Percentiles rank a stretch among this genome's conserved stretches.
phyloP scores from a whole-genome alignment of 257 asterid species.

The Solanum neorickii region DNA sequence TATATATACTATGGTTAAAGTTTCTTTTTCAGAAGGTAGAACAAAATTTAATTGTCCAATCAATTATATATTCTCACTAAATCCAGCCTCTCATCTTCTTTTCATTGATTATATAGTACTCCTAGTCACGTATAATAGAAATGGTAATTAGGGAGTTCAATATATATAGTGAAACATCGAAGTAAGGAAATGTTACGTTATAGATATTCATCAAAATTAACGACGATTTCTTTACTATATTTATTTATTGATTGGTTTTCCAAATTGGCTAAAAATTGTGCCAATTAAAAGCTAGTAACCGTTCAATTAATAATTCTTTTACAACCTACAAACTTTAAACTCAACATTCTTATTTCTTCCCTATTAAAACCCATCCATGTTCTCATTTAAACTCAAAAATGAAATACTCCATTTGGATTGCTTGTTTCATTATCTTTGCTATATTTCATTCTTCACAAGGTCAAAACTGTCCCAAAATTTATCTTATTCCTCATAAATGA shows the following conservation, averaged over 20 bases:
- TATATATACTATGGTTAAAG: neutral
- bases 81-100: neutral
- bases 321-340: neutral
- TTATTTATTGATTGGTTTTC: neutral
- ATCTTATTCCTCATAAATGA: slow-evolving; percentile 24
- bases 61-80: neutral
- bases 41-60: neutral
- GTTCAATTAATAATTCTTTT: neutral
- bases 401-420: neutral
- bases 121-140: neutral
- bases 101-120: neutral
- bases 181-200: neutral
- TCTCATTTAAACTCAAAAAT: neutral
- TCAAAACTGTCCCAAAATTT: slow-evolving; percentile 10
- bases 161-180: neutral
- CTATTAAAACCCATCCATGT: neutral
- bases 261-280: neutral
- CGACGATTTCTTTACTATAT: neutral
- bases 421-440: neutral
- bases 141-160: neutral
- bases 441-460: slow-evolving; percentile 1
- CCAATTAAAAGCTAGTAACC: neutral
- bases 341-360: neutral
- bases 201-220: neutral
- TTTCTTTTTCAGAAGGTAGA: neutral